Base-by-base conservation (phyloP, 2,329 filamentous ascomycete genomes). In the Arthrobotrys musiformis region DNA sequence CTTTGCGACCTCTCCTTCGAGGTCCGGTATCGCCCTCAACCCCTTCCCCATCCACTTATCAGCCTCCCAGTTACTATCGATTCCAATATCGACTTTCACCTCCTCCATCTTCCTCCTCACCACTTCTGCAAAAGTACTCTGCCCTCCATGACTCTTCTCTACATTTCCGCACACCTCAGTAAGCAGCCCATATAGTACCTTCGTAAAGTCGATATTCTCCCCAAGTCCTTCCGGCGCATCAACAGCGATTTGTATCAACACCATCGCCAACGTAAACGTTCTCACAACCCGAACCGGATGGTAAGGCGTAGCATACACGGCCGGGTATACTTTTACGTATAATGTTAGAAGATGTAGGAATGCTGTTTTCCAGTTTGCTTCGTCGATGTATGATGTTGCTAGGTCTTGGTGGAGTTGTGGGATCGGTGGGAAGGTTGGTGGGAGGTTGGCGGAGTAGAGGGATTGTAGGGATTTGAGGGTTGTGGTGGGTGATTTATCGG, bases 271-370 rank as follows among this genome's bases (percentile, higher is more conserved):
- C 1, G 79, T 80, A 50, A 81, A 81, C 0, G 68, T 79, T 54
- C 79, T 87, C 3, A 88, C 83, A 1, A 89, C 85, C 0, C 88
- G 85, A 6, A 89, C 83, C 0, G 88, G 88, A 80, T 90, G 88
- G 63, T 83, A 83, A 0, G 82, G 79, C 40, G 85, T 81, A 6
- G 85, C 84, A 73, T 87, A 88, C 1, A 89, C 81, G 1, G 85
- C 80, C 0, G 88, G 87, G 50, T 89, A 85, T 70, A 88, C 83
- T 30, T 84, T 81, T 60, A 86, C 83, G 79, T 88, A 86, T 1
- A 86, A 84, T 69, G 87, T 86, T 1, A 87, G 83, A 4, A 85
- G 85, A 4, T 89, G 86, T 2, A 85, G 80, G 79, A 88, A 86
- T 2, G 87, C 88, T 4, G 82, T 79, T n/a, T 83, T 82, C 74